These are phyloP conservation scores for Aspergillus fischeri DNA, from an alignment of 2,329 filamentous ascomycete genomes.

Conservation along the genomic window DNA sequence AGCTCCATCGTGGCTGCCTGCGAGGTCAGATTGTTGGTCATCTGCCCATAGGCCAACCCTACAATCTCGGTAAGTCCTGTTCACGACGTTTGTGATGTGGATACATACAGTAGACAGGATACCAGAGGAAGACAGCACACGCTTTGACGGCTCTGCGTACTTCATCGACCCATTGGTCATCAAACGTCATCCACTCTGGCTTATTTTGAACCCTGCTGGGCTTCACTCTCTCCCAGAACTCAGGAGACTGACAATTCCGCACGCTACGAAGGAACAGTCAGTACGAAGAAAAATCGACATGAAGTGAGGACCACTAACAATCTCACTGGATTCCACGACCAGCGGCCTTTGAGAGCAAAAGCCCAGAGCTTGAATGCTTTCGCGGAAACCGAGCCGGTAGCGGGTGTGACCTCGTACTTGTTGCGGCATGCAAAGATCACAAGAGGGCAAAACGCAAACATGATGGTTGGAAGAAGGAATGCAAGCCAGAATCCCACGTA, in stretches of 20 bases:
- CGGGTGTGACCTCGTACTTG: constrained; percentile 61
- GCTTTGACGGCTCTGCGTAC: constrained; percentile 64
- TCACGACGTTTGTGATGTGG: constrained; percentile 9
- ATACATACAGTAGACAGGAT: constrained; percentile 42
- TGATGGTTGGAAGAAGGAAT: constrained; percentile 60
- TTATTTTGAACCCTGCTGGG: constrained; percentile 17
- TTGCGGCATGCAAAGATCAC: constrained; percentile 59
- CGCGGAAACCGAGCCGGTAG: constrained; percentile 67
- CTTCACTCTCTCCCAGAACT: constrained; percentile 22
- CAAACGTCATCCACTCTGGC: constrained; percentile 61
- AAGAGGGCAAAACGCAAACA: constrained; percentile 61
- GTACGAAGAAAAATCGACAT: neutral
- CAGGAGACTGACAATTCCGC: constrained; percentile 13
- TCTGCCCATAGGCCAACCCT: constrained; percentile 49
- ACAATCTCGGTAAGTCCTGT: constrained; percentile 15
- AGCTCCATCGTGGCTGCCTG: constrained; percentile 52
- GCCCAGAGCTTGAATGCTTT: constrained; percentile 62
- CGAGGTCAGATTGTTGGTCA: constrained; percentile 52
- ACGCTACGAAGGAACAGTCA: constrained; percentile 10
- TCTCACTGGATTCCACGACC: constrained; percentile 56
- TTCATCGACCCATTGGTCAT: constrained; percentile 77
- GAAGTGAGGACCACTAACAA: constrained; percentile 16
- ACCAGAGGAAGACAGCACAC: constrained; percentile 63
- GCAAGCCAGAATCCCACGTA: constrained; percentile 65
- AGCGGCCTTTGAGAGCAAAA: constrained; percentile 60